Evolutionary conservation across 352 stramenopile genomes (phyloP).

Genomic region (Phytophthora pseudosyringae): DNA sequence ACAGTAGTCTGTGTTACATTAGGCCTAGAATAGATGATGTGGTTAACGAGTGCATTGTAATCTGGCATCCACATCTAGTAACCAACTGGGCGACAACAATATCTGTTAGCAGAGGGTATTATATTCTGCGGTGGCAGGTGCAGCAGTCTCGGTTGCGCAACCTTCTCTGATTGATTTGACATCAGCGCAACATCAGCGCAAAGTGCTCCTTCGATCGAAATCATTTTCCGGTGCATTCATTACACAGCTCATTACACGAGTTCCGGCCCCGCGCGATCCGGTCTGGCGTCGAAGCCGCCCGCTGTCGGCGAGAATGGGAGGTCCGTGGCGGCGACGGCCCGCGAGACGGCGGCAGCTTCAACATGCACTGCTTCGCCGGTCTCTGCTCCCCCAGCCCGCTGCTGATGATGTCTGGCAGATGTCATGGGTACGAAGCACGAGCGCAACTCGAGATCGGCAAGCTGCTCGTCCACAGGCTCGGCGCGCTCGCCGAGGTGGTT

Average conservation of each 20-base stretch:
- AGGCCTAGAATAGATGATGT: too few species aligned
- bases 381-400: conserved; percentile 16
- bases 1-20: background rate
- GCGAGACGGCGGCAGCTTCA: conserved; percentile 25
- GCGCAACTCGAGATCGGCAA: conserved; percentile 32
- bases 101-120: too few species aligned
- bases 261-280: background rate
- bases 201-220: too few species aligned
- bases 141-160: background rate
- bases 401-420: conserved; percentile 17
- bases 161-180: conserved; percentile 1
- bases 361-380: conserved; percentile 17
- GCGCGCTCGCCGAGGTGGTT: conserved; percentile 25
- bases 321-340: conserved; percentile 24
- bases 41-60: too few species aligned
- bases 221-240: conserved; percentile 12
- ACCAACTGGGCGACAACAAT: too few species aligned
- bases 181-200: too few species aligned
- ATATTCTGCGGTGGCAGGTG: too few species aligned
- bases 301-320: conserved; percentile 11
- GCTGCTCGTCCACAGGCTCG: conserved; percentile 21
- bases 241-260: conserved; percentile 13
- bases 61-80: too few species aligned
- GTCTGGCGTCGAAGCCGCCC: background rate
- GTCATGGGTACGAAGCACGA: conserved; percentile 38